These are phyloP conservation scores for Vachellia pachyceras DNA, from an alignment of 306 rosid species.

Conservation along the genomic window DNA sequence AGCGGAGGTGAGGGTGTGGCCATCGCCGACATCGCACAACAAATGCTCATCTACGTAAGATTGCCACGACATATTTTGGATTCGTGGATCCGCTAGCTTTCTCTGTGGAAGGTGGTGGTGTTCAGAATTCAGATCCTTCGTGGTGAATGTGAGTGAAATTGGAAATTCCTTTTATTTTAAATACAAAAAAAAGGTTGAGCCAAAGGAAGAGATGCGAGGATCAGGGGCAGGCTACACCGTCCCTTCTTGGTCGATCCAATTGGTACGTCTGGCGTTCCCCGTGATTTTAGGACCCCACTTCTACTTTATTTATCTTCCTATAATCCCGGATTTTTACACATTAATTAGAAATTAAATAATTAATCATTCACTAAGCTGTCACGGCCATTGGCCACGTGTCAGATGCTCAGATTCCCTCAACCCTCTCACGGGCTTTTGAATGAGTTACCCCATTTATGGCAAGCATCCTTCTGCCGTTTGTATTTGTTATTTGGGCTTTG, in stretches of 20 bases:
- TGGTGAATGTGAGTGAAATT: not conserved
- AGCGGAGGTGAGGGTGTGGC: constrained; percentile 75
- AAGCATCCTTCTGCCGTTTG: not conserved
- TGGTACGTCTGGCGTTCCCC: constrained; percentile 49
- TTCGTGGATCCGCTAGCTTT: not conserved
- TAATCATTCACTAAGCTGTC: not conserved
- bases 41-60: constrained; percentile 91
- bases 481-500: not conserved
- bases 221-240: constrained; percentile 20
- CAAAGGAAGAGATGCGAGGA: constrained; percentile 1
- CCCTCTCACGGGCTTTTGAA: not conserved
- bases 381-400: not conserved
- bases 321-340: not conserved
- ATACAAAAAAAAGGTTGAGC: not conserved
- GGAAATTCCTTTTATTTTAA: not conserved
- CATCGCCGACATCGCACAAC: constrained; percentile 91
- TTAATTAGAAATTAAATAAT: not conserved
- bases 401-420: not conserved
- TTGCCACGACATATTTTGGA: constrained; percentile 89
- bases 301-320: constrained; percentile 10
- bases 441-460: no score
- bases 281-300: constrained; percentile 42
- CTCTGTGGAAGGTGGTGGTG: not conserved
- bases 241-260: constrained; percentile 37
- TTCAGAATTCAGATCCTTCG: not conserved